phyloP scores from a whole-genome alignment of 116 monocot species.

The Thalassia testudinum region DNA sequence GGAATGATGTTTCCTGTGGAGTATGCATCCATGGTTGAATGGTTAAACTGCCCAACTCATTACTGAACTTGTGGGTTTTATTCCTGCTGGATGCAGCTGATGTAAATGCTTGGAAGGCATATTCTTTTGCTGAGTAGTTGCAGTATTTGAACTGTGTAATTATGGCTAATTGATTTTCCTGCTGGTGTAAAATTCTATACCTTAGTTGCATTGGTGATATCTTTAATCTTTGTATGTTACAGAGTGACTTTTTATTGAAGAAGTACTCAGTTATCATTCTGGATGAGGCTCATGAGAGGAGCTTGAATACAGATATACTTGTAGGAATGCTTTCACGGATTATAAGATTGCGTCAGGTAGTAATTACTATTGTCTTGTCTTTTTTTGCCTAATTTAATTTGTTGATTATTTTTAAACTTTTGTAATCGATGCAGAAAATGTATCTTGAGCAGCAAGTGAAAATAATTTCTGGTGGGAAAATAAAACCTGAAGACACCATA shows the following conservation, averaged over 20 bases:
- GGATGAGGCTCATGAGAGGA: conserved; percentile 99
- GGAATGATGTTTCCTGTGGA: too few relatives aligned
- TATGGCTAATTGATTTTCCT: too few relatives aligned
- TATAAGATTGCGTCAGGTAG: conserved; percentile 52
- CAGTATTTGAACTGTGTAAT: too few relatives aligned
- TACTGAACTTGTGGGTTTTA: too few relatives aligned
- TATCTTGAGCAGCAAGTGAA: conserved; percentile 55
- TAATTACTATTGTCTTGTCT: neutral
- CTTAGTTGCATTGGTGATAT: too few relatives aligned
- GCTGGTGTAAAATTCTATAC: too few relatives aligned
- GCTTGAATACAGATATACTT: conserved; percentile 93
- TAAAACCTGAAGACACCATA: conserved; percentile 43
- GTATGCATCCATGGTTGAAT: too few relatives aligned
- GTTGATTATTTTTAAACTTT: conserved; percentile 3
- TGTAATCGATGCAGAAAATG: conserved; percentile 33
- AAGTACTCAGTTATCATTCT: conserved; percentile 78
- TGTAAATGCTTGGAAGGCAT: too few relatives aligned
- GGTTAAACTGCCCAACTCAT: too few relatives aligned
- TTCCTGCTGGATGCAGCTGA: too few relatives aligned
- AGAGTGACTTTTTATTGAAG: conserved; percentile 89
- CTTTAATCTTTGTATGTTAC: too few relatives aligned
- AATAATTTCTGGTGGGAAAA: conserved; percentile 28
- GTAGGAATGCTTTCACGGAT: conserved; percentile 87
- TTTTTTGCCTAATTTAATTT: conserved; percentile 4
- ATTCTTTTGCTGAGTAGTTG: too few relatives aligned